Percentiles rank a stretch among this genome's conserved stretches.
Evolutionary conservation across 2,329 filamentous ascomycete species (phyloP).

Genomic region (Aspergillus pseudonomiae): DNA sequence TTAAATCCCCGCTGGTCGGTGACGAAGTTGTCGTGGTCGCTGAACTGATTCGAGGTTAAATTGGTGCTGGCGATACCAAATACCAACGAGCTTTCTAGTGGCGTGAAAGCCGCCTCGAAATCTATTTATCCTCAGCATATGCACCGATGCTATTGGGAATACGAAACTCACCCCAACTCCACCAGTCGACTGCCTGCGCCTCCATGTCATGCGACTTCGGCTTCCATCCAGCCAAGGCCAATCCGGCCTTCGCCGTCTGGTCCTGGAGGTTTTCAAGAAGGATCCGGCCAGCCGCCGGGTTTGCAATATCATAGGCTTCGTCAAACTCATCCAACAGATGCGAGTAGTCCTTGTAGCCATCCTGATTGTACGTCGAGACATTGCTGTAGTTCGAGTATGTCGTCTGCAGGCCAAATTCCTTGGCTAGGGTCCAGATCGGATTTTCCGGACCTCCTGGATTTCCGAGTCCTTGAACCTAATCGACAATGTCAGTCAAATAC

Average conservation of each 20-base stretch:
- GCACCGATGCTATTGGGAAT: no score
- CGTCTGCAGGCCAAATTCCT: constrained; percentile 61
- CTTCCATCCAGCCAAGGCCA: constrained; percentile 64
- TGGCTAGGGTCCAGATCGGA: constrained; percentile 62
- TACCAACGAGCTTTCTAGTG: constrained; percentile 58
- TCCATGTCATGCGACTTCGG: constrained; percentile 56
- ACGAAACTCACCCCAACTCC: constrained; percentile 40
- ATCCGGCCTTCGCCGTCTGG: constrained; percentile 58
- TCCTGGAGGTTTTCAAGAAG: constrained; percentile 64
- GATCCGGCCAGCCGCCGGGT: constrained; percentile 58
- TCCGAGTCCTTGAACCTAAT: constrained; percentile 47
- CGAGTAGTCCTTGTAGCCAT: constrained; percentile 56
- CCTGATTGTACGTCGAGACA: constrained; percentile 63
- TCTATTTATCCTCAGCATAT: constrained; percentile 36
- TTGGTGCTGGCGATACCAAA: constrained; percentile 61
- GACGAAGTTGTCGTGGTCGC: constrained; percentile 64
- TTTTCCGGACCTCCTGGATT: constrained; percentile 45
- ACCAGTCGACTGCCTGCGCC: constrained; percentile 66
- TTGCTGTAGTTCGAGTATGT: constrained; percentile 61
- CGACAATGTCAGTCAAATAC: neutral
- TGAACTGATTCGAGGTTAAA: constrained; percentile 63
- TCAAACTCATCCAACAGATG: constrained; percentile 56
- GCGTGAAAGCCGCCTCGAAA: constrained; percentile 61
- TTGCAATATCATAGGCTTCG: constrained; percentile 48
- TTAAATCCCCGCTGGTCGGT: constrained; percentile 65